Base-by-base conservation (phyloP, 2,329 filamentous ascomycete genomes). In the Coleophoma cylindrospora region DNA sequence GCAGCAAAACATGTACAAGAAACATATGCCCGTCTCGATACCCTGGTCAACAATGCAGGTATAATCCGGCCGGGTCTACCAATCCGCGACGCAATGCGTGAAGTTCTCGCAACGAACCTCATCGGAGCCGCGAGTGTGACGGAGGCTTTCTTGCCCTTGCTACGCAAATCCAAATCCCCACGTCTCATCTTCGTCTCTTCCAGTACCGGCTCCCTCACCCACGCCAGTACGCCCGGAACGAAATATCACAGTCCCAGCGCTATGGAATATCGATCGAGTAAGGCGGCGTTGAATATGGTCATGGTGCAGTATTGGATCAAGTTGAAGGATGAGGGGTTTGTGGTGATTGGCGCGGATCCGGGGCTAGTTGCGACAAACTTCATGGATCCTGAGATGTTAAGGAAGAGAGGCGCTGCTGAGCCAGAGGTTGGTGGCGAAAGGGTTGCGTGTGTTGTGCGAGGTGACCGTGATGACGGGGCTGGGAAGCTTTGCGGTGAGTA, bases 351-450 rank as follows among this genome's bases (percentile, higher is more conserved):
- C 45, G 41, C 47, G 1, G 46, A 52, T 51, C 57, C 57, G 3
- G 57, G 55, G 6, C 40, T 55, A 34, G 32, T 57, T 15, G 51
- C 50, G 2, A 57, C 54, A 21, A 54, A 56, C 32, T 50, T 56
- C 19, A 50, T 44, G 33, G 34, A 37, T 21, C 34, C 11, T 17
- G 34, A 41, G 45, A 37, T 38, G 13, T 37, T 49, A 44, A 43
- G 47, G 55, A 19, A 21, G 32, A 49, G 36, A 19, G 54, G 54
- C 21, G 49, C 47, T 9, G 48, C 47, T 2, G 54, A 50, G 33
- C 46, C 53, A 11, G 64, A 68, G 55, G 61, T 70, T 12, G 68
- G 70, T 51, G 67, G 69, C 15, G 41, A 51, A 17, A 40, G 38
- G 14, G 43, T 57, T 40, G 54, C 45, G 34, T 22, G 14, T 13